Conservation (phyloP, 192 early-diverging fungal species). For the Coemansia sp. region DNA sequence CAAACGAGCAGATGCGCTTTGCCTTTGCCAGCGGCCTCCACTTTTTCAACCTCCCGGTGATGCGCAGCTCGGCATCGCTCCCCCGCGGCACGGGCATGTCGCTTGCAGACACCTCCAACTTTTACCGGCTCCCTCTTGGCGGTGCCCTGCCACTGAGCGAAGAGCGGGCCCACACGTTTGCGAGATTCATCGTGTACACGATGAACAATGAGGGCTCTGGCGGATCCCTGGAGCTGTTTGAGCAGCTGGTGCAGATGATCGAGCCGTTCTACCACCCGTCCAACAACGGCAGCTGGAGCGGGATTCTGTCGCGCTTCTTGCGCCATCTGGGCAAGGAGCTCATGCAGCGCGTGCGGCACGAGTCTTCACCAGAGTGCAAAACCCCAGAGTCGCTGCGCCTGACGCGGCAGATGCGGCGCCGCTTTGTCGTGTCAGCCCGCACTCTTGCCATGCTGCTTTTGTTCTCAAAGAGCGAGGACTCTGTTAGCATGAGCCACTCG, state of each 20-base stretch:
- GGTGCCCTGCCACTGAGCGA: constrained; percentile 36
- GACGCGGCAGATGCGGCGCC: constrained; percentile 29
- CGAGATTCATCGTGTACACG: constrained; percentile 77
- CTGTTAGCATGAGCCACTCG: constrained; percentile 40
- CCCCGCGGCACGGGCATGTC: constrained; percentile 12
- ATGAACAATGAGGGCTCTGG: constrained; percentile 54
- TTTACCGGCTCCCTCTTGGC: constrained; percentile 33
- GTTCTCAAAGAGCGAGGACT: constrained; percentile 44
- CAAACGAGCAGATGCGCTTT: constrained; percentile 41
- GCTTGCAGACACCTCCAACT: constrained; percentile 24
- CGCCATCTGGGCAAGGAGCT: constrained; percentile 65
- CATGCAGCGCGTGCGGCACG: constrained; percentile 52
- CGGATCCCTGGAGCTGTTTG: constrained; percentile 59
- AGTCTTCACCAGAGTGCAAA: constrained; percentile 18
- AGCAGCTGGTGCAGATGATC: constrained; percentile 74
- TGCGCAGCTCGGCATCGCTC: constrained; percentile 14
- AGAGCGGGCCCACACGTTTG: constrained; percentile 55
- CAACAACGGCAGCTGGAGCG: constrained; percentile 86
- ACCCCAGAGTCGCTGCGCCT: constrained; percentile 23
- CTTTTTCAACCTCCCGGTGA: constrained; percentile 39
- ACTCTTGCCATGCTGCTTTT: constrained; percentile 45
- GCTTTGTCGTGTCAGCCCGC: constrained; percentile 36
- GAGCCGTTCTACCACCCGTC: constrained; percentile 91
- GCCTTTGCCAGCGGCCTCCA: constrained; percentile 49
- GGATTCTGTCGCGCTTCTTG: constrained; percentile 65